Base-by-base conservation (phyloP, 2,329 filamentous ascomycete species). In the Penicillium crustosum region DNA sequence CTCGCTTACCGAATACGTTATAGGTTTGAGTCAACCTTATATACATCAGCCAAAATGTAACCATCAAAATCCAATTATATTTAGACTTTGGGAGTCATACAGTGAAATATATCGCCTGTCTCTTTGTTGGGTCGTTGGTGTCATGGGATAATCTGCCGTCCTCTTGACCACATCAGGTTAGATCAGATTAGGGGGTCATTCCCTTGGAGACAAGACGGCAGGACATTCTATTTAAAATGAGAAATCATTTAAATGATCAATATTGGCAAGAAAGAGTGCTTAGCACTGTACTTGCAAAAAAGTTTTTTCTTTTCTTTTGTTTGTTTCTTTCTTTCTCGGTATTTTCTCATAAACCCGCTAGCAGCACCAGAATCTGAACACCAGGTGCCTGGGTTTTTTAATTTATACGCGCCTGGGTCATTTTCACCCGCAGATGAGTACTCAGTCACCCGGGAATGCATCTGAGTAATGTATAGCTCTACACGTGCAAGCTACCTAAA, bases 371-470 rank as follows among this genome's bases (percentile, higher is more conserved):
- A 23, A 25, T 33, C 6, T 23, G 13, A 8, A 6, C 29, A 41
- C 35, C 6, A 21, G n/a, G 17, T 9, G 27, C 39, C 45, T 23
- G n/a, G 9, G 17, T 35, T 33, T 33, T 29, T 33, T 23, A 29
- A 33, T 19, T 42, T 29, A 10, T 45, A 33, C 33, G 45, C 29
- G 10, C 33, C 25, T 31, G 12, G 59, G 59, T 65, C 64, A 66
- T 58, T 29, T 43, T 25, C 31, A 23, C 25, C 6, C n/a, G 23
- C 52, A 54, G 60, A 53, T 64, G 64, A 64, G 61, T 49, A 12
- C 36, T 64, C 55, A 44, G 38, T n/a, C 64, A 65, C 57, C 61
- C 53, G 63, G 58, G 50, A 50, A 48, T 19, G 4, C 43, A 21
- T 45, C 15, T 41, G 42, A 35, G 33, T 49, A 42, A 42, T 44